A percentile compares a stretch with the other conserved stretches of the same genome.
phyloP scores from a whole-genome alignment of 257 asterid genomes.

The Cordia subcordata region DNA sequence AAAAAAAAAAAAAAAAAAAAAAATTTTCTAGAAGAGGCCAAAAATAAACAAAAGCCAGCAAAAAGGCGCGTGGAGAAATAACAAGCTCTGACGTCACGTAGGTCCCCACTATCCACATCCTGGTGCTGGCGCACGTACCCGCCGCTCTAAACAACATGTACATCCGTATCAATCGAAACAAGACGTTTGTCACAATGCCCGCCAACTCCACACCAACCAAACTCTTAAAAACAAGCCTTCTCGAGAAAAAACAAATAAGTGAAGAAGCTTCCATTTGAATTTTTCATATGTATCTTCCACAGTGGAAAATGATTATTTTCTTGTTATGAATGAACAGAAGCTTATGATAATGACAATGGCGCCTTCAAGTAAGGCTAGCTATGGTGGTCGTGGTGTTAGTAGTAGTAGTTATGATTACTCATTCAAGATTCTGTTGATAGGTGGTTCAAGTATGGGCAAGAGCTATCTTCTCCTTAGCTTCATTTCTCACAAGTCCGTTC shows the following conservation, averaged over 20 bases:
- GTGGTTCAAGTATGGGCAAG: conserved; percentile 87
- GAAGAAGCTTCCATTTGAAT: no score
- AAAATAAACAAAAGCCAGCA: background rate
- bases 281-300: no score
- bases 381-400: no score
- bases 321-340: conserved; percentile 16
- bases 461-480: conserved; percentile 76
- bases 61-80: background rate
- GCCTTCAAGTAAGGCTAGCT: conserved; percentile 33
- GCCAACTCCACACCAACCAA: conserved; percentile 27
- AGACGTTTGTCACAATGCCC: conserved; percentile 43
- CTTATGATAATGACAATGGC: conserved; percentile 22
- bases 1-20: no score
- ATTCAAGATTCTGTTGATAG: conserved; percentile 72
- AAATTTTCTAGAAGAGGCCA: conserved; percentile 23
- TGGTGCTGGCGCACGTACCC: conserved; percentile 61
- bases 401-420: conserved; percentile 58
- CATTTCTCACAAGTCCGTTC: conserved; percentile 53
- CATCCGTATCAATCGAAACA: conserved; percentile 46
- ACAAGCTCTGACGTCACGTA: background rate
- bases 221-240: background rate
- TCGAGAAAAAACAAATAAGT: no score
- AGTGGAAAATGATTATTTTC: background rate
- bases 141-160: conserved; percentile 6
- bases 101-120: conserved; percentile 28